phyloP scores from a whole-genome alignment of 768 basidiomycete species.

The Mycena capillaripes region DNA sequence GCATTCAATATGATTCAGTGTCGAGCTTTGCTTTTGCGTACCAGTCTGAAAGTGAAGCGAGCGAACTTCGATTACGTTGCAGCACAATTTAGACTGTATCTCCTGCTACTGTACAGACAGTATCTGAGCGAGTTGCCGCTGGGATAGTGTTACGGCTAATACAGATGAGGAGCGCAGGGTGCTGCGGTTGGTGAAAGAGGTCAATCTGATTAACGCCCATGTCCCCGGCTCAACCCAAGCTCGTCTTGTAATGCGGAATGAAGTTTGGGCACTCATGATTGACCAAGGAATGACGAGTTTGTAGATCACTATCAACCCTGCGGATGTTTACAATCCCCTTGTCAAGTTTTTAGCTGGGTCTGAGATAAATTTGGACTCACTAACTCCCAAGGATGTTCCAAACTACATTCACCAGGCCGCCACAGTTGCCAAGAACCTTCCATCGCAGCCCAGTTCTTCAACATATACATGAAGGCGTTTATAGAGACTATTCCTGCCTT shows the following conservation, averaged over 20 bases:
- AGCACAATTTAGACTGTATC: background rate
- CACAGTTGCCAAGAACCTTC: background rate
- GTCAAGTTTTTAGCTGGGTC: background rate
- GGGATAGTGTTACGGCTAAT: background rate
- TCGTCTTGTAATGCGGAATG: background rate
- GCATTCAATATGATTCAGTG: background rate
- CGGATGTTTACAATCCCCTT: constrained; percentile 35
- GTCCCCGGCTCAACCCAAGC: background rate
- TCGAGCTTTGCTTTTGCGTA: background rate
- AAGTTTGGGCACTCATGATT: background rate
- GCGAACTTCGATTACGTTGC: background rate
- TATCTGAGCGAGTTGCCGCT: background rate
- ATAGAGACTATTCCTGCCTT: background rate
- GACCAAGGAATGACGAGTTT: constrained; percentile 19
- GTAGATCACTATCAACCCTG: constrained; percentile 49
- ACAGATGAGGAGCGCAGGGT: background rate
- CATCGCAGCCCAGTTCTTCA: background rate
- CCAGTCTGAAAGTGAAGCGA: background rate
- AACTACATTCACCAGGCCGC: background rate
- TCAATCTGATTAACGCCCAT: background rate
- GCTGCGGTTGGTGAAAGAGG: background rate
- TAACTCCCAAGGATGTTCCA: background rate
- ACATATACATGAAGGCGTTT: background rate
- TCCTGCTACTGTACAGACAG: background rate
- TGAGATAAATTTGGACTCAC: background rate